Evolutionary conservation across 495 filamentous ascomycete species (phyloP), one percentile per base, ranked within the genome.

Genomic region (Collariella sp.): DNA sequence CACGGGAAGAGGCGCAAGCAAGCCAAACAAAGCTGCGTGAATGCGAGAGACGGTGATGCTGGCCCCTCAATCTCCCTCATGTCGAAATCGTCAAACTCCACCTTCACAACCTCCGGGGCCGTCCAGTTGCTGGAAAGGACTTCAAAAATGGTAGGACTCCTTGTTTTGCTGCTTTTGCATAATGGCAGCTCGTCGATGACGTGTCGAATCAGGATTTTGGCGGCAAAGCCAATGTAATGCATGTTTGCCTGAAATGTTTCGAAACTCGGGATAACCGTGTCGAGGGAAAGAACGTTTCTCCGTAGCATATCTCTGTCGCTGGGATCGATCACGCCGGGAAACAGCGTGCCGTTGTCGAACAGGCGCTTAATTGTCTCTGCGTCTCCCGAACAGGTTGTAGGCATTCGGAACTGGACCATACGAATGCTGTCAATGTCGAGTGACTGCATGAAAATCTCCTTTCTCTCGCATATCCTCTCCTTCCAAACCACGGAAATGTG

Each of bases 231-330:
- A 40, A 55, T n/a, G 43, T 46, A 55, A 46, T 55, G 20, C 23
- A 55, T 55, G 16, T 55, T 55, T 24, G 47, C 52, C 35, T 55
- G 29, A 55, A 55, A 29, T 29, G 43, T 55, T 24, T 55, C 52
- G 52, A 55, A 48, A 48, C 52, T 55, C 29, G 41, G 42, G 42
- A 55, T 55, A 48, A 55, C 52, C 15, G 40, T 48, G n/a, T 55
- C 35, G 33, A 44, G 44, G 52, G 52, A 46, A 24, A 55, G 52
- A 34, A 55, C n/a, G 43, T 55, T 55, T 35, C 44, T 33, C 44
- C 20, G 43, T 38, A 55, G 52, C n/a, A 55, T 55, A 38, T 55
- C 43, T 48, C 34, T 46, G n/a, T 41, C 52, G 43, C 44, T 46
- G 19, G 52, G 13, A 42, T 55, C 43, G 19, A 12, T 45, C 18